Conservation (phyloP, 2,329 filamentous ascomycete genomes). For the Monosporascus sp. region DNA sequence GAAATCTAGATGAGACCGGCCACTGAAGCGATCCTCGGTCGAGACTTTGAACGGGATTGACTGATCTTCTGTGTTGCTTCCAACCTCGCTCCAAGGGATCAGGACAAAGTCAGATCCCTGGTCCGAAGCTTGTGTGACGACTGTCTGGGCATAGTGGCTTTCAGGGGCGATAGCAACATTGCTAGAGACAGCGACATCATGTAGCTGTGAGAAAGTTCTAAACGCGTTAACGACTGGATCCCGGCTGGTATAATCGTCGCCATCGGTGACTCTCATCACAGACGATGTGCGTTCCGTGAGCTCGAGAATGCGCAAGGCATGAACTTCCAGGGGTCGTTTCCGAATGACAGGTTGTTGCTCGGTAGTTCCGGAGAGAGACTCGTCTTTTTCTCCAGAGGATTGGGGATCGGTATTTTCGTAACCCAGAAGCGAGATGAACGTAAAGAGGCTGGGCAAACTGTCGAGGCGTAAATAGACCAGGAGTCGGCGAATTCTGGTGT, state of each 20-base stretch:
- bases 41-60: conserved; percentile 36
- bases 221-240: conserved; percentile 92
- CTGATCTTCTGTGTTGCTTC: conserved; percentile 64
- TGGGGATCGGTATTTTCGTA: conserved; percentile 29
- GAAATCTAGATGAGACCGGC: conserved; percentile 65
- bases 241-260: conserved; percentile 63
- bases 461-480: conserved; percentile 81
- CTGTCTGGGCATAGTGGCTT: conserved; percentile 70
- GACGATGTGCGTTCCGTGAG: conserved; percentile 89
- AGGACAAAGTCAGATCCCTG: conserved; percentile 69
- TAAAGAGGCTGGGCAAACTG: conserved; percentile 75
- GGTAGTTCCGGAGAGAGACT: conserved; percentile 17
- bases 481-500: conserved; percentile 52
- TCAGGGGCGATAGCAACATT: conserved; percentile 76
- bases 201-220: conserved; percentile 77
- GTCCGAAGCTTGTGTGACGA: conserved; percentile 65
- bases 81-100: conserved; percentile 85
- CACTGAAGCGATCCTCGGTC: conserved; percentile 54
- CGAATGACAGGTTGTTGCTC: conserved; percentile 18
- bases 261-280: conserved; percentile 88
- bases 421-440: conserved; percentile 76
- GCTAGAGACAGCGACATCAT: conserved; percentile 77
- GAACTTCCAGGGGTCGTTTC: conserved; percentile 60
- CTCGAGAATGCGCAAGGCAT: conserved; percentile 80
- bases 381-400: conserved; percentile 10